Percentiles rank a stretch among this genome's conserved stretches.
phyloP scores from a whole-genome alignment of 2,329 filamentous ascomycete genomes.

The Ophiostoma sp. region DNA sequence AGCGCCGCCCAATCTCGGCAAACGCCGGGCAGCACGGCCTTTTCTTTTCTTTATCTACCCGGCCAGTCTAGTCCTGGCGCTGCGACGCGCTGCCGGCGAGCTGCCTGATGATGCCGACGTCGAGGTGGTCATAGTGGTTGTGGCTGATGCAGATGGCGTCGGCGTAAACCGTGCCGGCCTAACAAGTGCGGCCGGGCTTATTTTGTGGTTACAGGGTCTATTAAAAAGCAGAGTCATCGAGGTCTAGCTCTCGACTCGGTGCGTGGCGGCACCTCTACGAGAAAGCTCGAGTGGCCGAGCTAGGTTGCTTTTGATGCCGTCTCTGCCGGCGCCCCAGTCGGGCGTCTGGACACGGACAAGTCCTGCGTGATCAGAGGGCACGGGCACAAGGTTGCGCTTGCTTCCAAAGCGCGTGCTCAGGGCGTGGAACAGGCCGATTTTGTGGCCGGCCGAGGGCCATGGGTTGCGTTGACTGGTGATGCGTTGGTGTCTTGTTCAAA shows the following conservation, averaged over 20 bases:
- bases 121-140: conserved; percentile 54
- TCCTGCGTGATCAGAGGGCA: neutral
- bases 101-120: conserved; percentile 45
- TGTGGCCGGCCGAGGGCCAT: conserved; percentile 2
- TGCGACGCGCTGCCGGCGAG: conserved; percentile 44
- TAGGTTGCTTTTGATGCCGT: neutral
- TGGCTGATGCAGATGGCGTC: conserved; percentile 46
- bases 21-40: neutral
- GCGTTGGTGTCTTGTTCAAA: neutral
- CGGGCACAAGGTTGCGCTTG: neutral
- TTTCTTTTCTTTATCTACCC: neutral
- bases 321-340: neutral
- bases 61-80: neutral
- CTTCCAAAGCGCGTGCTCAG: neutral
- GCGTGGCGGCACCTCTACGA: neutral
- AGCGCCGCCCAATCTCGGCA: neutral
- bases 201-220: neutral
- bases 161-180: conserved; percentile 50
- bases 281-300: conserved; percentile 4
- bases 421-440: neutral
- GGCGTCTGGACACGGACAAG: neutral
- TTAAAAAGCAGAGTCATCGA: neutral
- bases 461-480: neutral
- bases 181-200: conserved; percentile 5
- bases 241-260: neutral